Conservation (phyloP, 2,329 filamentous ascomycete genomes). For the Thelonectria rubi region DNA sequence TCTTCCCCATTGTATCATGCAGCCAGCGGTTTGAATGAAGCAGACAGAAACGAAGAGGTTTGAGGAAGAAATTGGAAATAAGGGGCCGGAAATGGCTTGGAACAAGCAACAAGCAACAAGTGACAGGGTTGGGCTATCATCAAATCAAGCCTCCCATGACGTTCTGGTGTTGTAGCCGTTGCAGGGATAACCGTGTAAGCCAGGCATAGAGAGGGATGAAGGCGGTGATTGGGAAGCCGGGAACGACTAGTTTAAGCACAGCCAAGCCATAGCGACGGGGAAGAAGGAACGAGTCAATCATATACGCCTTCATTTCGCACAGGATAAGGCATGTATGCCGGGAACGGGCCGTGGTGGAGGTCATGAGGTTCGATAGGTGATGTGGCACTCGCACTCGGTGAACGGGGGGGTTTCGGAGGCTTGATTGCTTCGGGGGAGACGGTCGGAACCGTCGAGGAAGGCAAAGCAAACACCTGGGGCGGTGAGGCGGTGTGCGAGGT, state of each 20-base stretch:
- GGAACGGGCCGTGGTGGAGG: constrained; percentile 35
- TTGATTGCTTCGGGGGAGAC: constrained; percentile 34
- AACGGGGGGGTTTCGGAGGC: constrained; percentile 33
- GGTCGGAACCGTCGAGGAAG: constrained; percentile 27
- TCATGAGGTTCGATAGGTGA: constrained; percentile 41
- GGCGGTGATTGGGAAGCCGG: constrained; percentile 16
- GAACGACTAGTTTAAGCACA: constrained; percentile 6
- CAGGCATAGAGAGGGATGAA: constrained; percentile 11
- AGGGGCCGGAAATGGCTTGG: constrained; percentile 18
- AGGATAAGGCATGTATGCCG: constrained; percentile 26
- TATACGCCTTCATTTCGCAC: constrained; percentile 33
- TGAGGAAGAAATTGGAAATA: constrained; percentile 10
- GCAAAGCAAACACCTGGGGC: constrained; percentile 27
- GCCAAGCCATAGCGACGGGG: constrained; percentile 10
- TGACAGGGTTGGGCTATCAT: constrained; percentile 29
- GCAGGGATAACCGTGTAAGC: constrained; percentile 34
- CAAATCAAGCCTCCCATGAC: constrained; percentile 37
- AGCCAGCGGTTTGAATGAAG: constrained; percentile 17
- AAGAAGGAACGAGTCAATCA: constrained; percentile 26
- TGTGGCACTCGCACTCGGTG: constrained; percentile 41
- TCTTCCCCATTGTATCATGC: constrained; percentile 42
- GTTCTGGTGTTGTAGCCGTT: constrained; percentile 26
- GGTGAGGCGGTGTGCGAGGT: constrained; percentile 40
- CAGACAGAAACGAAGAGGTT: constrained; percentile 11
- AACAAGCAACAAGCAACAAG: constrained; percentile 29